Base-by-base conservation (phyloP, 2,329 filamentous ascomycete species). In the Calonectria hongkongensis region DNA sequence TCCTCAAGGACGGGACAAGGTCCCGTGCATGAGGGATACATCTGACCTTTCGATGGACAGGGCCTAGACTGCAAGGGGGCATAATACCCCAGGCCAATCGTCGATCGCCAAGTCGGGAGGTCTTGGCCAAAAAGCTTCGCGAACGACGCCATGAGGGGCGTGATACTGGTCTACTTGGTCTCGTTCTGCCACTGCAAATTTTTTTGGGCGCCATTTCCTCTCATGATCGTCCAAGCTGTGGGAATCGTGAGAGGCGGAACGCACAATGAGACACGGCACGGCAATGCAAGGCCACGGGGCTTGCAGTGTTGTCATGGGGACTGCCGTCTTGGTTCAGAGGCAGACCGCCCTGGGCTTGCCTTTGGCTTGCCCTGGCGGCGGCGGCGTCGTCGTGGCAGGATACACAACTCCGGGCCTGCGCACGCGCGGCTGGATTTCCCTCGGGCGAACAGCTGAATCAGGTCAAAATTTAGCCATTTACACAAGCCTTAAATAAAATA, bases 1-100 rank as follows among this genome's bases (percentile, higher is more conserved):
- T 50, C n/a, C 5, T 50, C 18, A 12, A 58, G 39, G 45, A 25
- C 27, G 43, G 9, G 63, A 36, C 58, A 48, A 16, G n/a, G 64
- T 67, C 69, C 16, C 65, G 63, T 68, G 70, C 65, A 56, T 60
- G 56, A 66, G 27, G 36, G 54, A 4, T 18, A 25, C 43, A 50
- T 51, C 18, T 51, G 60, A n/a, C 18, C 54, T 54, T 25, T 16
- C 21, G 41, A 60, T 1, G 25, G 25, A 13, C 7, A 41, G 39
- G 41, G 58, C 70, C 70, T 72, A 72, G 43, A 30, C 70, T 65
- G 48, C 16, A 68, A 58, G 13, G 21, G 15, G 70, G 65, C 30
- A 72, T 65, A 68, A 72, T 72, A 64, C 63, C 70, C 70, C 58
- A 60, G 33, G 25, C 18, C 30, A 25, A 39, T 36, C 48, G 69